Evolutionary conservation across 441 rosid species (phyloP).

Genomic region (Erodium texanum): DNA sequence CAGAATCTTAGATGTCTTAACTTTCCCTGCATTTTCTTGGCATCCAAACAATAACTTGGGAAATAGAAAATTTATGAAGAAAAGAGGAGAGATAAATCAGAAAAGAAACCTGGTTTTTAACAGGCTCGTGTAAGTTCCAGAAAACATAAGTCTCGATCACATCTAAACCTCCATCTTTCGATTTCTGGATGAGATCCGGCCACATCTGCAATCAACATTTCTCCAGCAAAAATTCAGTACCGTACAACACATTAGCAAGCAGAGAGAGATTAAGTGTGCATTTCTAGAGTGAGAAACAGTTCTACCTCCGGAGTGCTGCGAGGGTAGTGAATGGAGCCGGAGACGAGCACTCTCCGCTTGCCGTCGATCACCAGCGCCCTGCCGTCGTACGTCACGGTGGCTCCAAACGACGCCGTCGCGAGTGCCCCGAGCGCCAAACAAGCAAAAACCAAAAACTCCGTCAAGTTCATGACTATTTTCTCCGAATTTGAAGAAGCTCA

Average conservation of each 20-base stretch:
- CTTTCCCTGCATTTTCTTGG: constrained; percentile 17
- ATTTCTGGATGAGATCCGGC: constrained; percentile 88
- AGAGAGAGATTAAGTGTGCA: neutral
- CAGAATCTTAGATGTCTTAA: neutral
- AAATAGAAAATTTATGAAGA: neutral
- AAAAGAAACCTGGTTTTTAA: constrained; percentile 50
- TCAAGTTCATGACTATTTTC: constrained; percentile 12
- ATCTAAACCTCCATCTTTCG: constrained; percentile 93
- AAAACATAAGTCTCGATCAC: constrained; percentile 88
- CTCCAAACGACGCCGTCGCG: constrained; percentile 33
- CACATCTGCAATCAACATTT: constrained; percentile 54
- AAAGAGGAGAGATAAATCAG: neutral
- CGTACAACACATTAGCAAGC: neutral
- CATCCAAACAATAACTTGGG: constrained; percentile 15
- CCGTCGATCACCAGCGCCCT: constrained; percentile 72
- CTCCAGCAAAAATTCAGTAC: neutral
- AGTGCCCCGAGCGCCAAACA: constrained; percentile 13
- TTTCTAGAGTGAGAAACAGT: neutral
- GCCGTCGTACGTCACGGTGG: constrained; percentile 69
- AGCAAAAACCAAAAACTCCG: constrained; percentile 17
- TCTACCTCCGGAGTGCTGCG: constrained; percentile 88
- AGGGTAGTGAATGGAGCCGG: constrained; percentile 95
- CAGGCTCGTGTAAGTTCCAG: constrained; percentile 85
- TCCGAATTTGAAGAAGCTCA: neutral
- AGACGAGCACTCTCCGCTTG: constrained; percentile 56